Base-by-base conservation (phyloP, 2,329 filamentous ascomycete genomes). In the Alternaria triticina region DNA sequence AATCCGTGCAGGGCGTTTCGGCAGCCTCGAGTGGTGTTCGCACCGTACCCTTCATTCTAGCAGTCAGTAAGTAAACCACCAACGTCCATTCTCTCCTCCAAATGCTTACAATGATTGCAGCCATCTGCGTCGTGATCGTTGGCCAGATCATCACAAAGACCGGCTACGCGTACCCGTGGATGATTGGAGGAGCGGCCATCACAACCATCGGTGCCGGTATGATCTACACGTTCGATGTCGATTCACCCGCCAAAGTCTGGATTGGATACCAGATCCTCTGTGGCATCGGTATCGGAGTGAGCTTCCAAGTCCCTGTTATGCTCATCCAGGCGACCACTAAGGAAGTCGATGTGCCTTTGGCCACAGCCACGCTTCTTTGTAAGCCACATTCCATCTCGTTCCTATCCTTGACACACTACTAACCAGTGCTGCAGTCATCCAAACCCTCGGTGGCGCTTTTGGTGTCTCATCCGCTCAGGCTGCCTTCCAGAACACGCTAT, bases 191-290 rank as follows among this genome's bases (percentile, higher is more conserved):
- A n/a, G 47, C 70, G 1, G 62, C 71, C 8, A 28, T 83, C 2
- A 67, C 58, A 1, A 70, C 80, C 9, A 69, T 83, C 22, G 78
- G 74, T 15, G 71, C 71, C 22, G 84, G 83, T 1, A 74, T 86
- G 6, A 66, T 85, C 13, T 82, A 79, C 25, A 84, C 80, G 0
- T 73, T 83, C 11, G 71, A 77, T n/a, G 67, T 81, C 3, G 59
- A 69, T 28, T 82, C 81, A 6, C 64, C 74, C 0, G 71, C 72
- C 1, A 73, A 65, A 1, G 71, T 77, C 20, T 85, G 82, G 83
- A 81, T 84, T 30, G 84, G 83, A 5, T 85, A 82, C 66, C 83
- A 85, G 59, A 74, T 82, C 15, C 60, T 86, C 0, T 52, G 74
- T 4, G 84, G 84, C 5, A 65, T 80, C 27, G 83, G 82, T 8